A percentile compares a stretch with the other conserved stretches of the same genome.
Conservation (phyloP, 257 asterid species). For the Handroanthus guayacan region DNA sequence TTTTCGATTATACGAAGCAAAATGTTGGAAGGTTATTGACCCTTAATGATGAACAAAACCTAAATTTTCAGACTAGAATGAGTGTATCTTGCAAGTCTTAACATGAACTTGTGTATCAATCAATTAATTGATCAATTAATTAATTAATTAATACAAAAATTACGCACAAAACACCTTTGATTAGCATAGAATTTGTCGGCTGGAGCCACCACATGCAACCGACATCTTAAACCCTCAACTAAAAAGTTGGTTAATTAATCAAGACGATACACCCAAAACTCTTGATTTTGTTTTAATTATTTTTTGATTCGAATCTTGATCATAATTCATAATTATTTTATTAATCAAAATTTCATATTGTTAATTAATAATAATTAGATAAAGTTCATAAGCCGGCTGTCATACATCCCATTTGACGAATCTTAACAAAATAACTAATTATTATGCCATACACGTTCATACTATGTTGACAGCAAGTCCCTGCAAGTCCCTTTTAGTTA, state of each 20-base stretch:
- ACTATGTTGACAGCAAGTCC: too few relatives aligned
- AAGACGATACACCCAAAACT: slow-evolving; percentile 27
- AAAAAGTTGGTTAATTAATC: slow-evolving; percentile 4
- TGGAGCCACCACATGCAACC: slow-evolving; percentile 39
- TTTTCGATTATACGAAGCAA: too few relatives aligned
- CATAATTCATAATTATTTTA: background rate
- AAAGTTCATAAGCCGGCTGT: too few relatives aligned
- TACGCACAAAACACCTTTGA: background rate
- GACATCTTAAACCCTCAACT: slow-evolving; percentile 26
- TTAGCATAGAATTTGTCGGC: slow-evolving; percentile 38
- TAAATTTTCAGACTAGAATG: slow-evolving; percentile 6
- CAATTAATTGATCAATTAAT: background rate
- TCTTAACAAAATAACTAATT: too few relatives aligned
- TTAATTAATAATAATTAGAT: too few relatives aligned
- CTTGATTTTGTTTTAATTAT: background rate
- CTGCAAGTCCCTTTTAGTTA: too few relatives aligned
- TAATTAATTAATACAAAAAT: background rate
- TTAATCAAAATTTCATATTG: background rate
- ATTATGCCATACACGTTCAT: too few relatives aligned
- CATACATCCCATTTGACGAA: too few relatives aligned
- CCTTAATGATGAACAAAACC: background rate
- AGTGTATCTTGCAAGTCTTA: slow-evolving; percentile 23
- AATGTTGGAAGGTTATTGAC: too few relatives aligned
- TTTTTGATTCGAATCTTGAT: background rate
- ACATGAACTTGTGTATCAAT: background rate